Percentiles rank a stretch among this genome's conserved stretches.
These are phyloP conservation scores for Pythium folliculosum DNA, from an alignment of 352 stramenopile genomes.

Conservation along the genomic window DNA sequence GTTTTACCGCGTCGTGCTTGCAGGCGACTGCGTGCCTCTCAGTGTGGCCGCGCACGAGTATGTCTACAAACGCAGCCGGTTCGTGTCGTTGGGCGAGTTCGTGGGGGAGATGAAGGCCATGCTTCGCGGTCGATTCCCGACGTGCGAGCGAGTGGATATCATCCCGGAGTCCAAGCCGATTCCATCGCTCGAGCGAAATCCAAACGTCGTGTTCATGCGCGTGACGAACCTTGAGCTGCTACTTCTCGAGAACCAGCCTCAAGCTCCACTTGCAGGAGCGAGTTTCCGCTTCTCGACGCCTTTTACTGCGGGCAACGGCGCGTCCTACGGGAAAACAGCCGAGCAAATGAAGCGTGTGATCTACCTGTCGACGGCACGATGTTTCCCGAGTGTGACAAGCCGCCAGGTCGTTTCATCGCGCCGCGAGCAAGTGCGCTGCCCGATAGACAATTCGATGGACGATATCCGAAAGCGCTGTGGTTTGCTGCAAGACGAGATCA, in stretches of 20 bases:
- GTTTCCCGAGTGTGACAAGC: constrained; percentile 55
- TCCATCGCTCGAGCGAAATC: constrained; percentile 38
- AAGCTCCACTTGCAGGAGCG: neutral
- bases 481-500: constrained; percentile 55
- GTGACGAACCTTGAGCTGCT: constrained; percentile 34
- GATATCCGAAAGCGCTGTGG: constrained; percentile 69
- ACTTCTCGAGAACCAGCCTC: neutral
- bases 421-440: constrained; percentile 53
- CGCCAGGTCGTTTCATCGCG: constrained; percentile 44
- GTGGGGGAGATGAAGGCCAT: constrained; percentile 60
- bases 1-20: constrained; percentile 62
- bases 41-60: constrained; percentile 50
- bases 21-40: constrained; percentile 52
- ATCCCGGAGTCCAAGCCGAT: constrained; percentile 55
- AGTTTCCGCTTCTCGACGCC: constrained; percentile 57
- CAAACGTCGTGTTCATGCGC: constrained; percentile 64
- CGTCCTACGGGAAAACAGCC: constrained; percentile 61
- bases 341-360: constrained; percentile 79
- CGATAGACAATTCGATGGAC: constrained; percentile 77
- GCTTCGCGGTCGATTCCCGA: constrained; percentile 49
- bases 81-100: constrained; percentile 68
- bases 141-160: constrained; percentile 62
- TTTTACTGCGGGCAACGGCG: constrained; percentile 41
- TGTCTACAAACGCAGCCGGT: constrained; percentile 77
- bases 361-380: constrained; percentile 38